These are phyloP conservation scores for Colletotrichum sp. DNA, from an alignment of 2,329 filamentous ascomycete species.

Conservation along the genomic window DNA sequence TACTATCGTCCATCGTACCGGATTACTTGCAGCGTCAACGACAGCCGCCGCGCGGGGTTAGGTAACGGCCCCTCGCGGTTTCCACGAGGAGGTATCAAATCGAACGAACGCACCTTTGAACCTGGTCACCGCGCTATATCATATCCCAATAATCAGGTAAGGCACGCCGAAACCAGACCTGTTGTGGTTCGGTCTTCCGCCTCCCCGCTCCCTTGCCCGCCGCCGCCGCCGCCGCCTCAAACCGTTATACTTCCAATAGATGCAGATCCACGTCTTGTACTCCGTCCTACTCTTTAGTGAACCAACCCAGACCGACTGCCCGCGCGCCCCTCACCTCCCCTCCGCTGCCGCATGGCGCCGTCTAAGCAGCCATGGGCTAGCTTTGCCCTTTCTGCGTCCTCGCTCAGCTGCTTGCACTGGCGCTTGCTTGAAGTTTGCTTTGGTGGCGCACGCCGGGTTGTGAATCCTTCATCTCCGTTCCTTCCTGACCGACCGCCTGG, in stretches of 20 bases:
- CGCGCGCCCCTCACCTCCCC: neutral
- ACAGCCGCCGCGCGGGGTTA: neutral
- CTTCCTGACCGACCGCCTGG: neutral
- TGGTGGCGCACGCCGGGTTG: neutral
- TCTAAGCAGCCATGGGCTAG: neutral
- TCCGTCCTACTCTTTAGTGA: neutral
- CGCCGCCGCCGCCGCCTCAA: neutral
- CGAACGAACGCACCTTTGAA: neutral
- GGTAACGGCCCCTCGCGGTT: neutral
- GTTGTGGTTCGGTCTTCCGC: conserved; percentile 9
- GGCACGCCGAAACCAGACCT: neutral
- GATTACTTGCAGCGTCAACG: neutral
- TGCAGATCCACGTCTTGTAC: neutral
- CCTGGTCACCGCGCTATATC: neutral
- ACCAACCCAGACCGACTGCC: neutral
- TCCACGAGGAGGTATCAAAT: neutral
- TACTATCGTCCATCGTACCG: neutral
- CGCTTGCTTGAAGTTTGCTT: neutral
- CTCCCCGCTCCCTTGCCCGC: neutral
- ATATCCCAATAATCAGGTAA: neutral
- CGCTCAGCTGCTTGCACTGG: conserved; percentile 2
- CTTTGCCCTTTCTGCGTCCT: neutral
- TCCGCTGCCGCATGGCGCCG: neutral
- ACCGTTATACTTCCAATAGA: conserved; percentile 18
- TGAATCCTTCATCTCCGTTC: neutral